Percentiles rank a stretch among this genome's conserved stretches.
Conservation (phyloP, 2,329 filamentous ascomycete genomes). For the Dothideomycetes sp. region DNA sequence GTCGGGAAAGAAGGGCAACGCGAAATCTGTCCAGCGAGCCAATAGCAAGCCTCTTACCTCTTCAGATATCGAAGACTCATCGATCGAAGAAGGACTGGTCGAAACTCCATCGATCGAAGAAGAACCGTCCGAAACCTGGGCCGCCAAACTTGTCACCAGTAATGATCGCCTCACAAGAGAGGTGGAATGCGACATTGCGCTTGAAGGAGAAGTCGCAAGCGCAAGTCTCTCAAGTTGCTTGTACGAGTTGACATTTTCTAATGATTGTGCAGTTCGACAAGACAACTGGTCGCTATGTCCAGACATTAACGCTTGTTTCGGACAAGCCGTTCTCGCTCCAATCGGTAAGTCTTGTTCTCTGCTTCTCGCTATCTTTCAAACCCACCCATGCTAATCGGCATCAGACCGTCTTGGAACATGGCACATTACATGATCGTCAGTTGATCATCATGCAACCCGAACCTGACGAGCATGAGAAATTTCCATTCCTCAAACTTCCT, state of each 20-base stretch:
- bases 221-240: no score
- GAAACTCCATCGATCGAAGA: no score
- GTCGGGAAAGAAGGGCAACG: no score
- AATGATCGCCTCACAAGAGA: slow-evolving; percentile 1
- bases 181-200: neutral
- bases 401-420: slow-evolving; percentile 14
- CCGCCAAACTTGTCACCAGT: neutral
- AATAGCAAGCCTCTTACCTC: no score
- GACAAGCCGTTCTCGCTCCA: slow-evolving; percentile 7
- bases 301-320: slow-evolving; percentile 2
- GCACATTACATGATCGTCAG: slow-evolving; percentile 14
- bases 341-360: neutral
- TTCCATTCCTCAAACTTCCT: slow-evolving; percentile 16
- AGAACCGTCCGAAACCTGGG: no score
- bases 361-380: neutral
- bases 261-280: neutral
- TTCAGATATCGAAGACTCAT: no score
- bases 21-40: no score
- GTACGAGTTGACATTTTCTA: neutral
- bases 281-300: neutral
- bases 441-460: slow-evolving; percentile 16
- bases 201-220: neutral
- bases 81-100: no score
- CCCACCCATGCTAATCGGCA: neutral
- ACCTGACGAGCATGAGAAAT: slow-evolving; percentile 2